A percentile compares a stretch with the other conserved stretches of the same genome.
Conservation (phyloP, 2,329 filamentous ascomycete genomes). For the Paecilomyces fulvus region DNA sequence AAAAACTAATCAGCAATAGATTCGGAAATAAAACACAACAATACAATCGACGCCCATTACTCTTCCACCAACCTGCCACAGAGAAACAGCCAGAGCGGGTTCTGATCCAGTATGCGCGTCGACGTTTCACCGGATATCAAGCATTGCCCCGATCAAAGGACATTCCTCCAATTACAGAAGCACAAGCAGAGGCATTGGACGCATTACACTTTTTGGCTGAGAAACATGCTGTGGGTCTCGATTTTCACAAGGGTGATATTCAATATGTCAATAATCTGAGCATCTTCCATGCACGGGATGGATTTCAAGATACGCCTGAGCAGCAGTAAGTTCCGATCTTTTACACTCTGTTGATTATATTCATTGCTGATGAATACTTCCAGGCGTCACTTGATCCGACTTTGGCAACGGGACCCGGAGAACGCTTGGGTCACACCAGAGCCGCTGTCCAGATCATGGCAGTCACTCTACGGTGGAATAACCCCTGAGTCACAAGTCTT, state of each 20-base stretch:
- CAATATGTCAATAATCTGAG: constrained; percentile 46
- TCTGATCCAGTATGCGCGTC: constrained; percentile 53
- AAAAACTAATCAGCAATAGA: constrained; percentile 21
- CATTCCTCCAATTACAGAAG: constrained; percentile 44
- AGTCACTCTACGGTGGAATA: neutral
- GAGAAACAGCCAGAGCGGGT: constrained; percentile 43
- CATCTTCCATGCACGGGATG: constrained; percentile 45
- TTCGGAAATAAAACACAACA: constrained; percentile 43
- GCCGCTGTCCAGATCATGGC: constrained; percentile 12
- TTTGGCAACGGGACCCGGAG: constrained; percentile 42
- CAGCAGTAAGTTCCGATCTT: constrained; percentile 25
- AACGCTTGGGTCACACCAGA: constrained; percentile 38
- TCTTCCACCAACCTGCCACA: constrained; percentile 46
- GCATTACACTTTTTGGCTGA: constrained; percentile 43
- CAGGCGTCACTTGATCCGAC: constrained; percentile 38
- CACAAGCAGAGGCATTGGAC: constrained; percentile 46
- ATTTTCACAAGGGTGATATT: constrained; percentile 42
- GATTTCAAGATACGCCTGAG: constrained; percentile 32
- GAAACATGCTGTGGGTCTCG: constrained; percentile 32
- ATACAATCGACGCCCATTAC: constrained; percentile 36
- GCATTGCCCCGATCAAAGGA: constrained; percentile 32
- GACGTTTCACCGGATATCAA: constrained; percentile 47
- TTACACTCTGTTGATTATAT: neutral
- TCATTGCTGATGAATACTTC: constrained; percentile 2
- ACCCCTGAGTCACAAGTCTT: neutral